Evolutionary conservation across 768 basidiomycete species (phyloP).

Genomic region (Tephrocybe sp.): DNA sequence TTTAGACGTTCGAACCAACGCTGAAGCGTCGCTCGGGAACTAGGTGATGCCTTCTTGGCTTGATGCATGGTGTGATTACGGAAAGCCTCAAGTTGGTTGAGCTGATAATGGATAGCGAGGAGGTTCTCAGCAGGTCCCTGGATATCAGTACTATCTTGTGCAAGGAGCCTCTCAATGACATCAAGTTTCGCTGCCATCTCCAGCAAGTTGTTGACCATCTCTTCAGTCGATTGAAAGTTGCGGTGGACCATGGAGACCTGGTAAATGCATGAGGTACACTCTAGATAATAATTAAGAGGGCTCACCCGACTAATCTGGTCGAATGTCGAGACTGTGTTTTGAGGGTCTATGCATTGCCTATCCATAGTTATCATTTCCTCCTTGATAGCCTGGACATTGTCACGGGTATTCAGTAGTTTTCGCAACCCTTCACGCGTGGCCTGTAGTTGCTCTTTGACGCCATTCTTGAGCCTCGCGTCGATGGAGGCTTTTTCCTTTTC

Average conservation of each 20-base stretch:
- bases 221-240: constrained; percentile 92
- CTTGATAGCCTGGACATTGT: constrained; percentile 77
- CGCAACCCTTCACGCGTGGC: constrained; percentile 86
- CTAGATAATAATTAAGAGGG: constrained; percentile 8
- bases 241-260: constrained; percentile 96
- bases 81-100: constrained; percentile 91
- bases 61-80: constrained; percentile 94
- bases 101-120: constrained; percentile 86
- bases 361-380: constrained; percentile 87
- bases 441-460: constrained; percentile 91
- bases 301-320: constrained; percentile 94
- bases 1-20: constrained; percentile 87
- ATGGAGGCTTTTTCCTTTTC: constrained; percentile 97
- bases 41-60: constrained; percentile 78
- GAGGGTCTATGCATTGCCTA: constrained; percentile 71
- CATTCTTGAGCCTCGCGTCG: constrained; percentile 84
- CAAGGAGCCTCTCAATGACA: constrained; percentile 75
- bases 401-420: constrained; percentile 74
- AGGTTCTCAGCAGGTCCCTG: constrained; percentile 87
- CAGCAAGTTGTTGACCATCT: constrained; percentile 92
- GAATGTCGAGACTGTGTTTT: constrained; percentile 80
- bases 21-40: constrained; percentile 65
- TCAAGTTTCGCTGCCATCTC: constrained; percentile 88
- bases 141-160: constrained; percentile 72
- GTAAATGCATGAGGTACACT: not conserved